Evolutionary conservation across 129 eudicot species (phyloP), one percentile per base, ranked within the genome.

Genomic region (Flaveria brownii): DNA sequence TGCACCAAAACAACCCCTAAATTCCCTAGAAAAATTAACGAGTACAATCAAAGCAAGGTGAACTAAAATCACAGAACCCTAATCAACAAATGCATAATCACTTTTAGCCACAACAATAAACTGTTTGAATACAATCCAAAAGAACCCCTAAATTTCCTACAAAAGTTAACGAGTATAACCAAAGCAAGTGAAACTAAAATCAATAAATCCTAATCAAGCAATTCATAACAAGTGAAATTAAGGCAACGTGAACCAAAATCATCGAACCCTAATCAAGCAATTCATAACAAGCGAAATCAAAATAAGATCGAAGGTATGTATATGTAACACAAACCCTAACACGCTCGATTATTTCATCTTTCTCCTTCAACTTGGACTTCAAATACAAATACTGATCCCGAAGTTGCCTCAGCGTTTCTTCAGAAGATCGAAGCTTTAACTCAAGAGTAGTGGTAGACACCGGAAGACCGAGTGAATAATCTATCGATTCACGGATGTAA

Each of bases 401-500:
- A 63, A 89, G 87, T 13, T 74, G 72, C 45, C 77, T 55, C 14
- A 69, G 67, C 6, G 90, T 50, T 57, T 85, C 88, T 62, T 91
- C 87, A 41, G 84, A 71, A 18, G 87, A 85, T 9, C 72, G 88
- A 68, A 91, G 84, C 83, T 94, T 94, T 50, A 71, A 72, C 72
- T 85, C 87, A 5, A 94, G 87, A 43, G 96, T 80, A 6, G 67
- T 71, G 0, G 72, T 59, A 1, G 98, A 84, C 0, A 94, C 86
- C 0, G 88, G 86, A 68, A 94, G 93, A 11, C 97, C 97, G 15
- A 91, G 69, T 0, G 85, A 56, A 55, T 81, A 71, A 15, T 91
- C 96, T 1, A 94, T 85, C 59, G 97, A 82, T 81, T 89, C 86
- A 10, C 89, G 87, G n/a, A 94, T 80, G 84, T 78, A 94, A 62